Conservation (phyloP, 139 green algal genomes). For the Chlorella vulgaris region DNA sequence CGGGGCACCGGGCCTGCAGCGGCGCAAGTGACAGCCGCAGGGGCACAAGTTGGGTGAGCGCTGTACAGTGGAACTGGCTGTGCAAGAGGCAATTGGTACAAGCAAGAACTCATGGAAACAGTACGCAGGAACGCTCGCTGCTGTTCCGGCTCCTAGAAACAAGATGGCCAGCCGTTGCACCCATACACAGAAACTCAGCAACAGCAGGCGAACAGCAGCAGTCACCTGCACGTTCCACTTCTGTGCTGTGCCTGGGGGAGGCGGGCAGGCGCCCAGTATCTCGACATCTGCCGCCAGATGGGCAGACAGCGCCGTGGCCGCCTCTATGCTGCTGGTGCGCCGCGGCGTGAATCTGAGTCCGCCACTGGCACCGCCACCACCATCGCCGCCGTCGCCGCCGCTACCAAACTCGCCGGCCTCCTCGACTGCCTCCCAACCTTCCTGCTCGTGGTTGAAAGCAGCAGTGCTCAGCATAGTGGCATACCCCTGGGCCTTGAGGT, state of each 20-base stretch:
- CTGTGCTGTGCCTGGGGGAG: background rate
- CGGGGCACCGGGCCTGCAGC: constrained; percentile 11
- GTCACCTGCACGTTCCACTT: constrained; percentile 26
- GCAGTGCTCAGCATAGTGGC: no score
- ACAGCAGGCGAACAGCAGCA: background rate
- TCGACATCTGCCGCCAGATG: background rate
- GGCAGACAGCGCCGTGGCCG: background rate
- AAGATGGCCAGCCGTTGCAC: no score
- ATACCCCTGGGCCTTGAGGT: no score
- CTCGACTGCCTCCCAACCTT: no score
- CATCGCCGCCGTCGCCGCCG: background rate
- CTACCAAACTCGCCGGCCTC: no score
- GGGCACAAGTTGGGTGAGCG: background rate
- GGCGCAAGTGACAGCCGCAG: background rate
- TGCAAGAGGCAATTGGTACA: background rate
- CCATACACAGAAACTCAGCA: no score
- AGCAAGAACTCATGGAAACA: background rate
- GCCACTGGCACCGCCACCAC: background rate
- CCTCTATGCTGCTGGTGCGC: background rate
- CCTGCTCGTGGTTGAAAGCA: no score
- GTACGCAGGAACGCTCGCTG: background rate
- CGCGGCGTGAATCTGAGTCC: background rate
- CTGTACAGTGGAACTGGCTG: background rate
- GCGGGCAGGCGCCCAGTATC: background rate
- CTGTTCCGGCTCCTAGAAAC: no score